Base-by-base conservation (phyloP, 768 basidiomycete genomes). In the Termitomyces eurrhizus region DNA sequence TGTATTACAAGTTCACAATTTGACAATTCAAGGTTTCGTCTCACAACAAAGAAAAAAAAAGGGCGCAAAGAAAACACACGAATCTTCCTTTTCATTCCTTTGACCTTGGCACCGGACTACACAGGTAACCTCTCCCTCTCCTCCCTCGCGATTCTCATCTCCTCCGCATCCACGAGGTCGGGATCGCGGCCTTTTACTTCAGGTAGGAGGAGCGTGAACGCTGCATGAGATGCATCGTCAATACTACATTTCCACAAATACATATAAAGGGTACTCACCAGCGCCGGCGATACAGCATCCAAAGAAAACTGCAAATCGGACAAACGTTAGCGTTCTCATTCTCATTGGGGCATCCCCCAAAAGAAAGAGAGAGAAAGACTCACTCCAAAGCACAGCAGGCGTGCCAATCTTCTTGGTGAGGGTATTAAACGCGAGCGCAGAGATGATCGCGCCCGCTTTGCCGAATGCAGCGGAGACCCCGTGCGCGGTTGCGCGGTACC, bases 361-460 rank as follows among this genome's bases (percentile, higher is more conserved):
- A 24, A 5, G 14, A 14, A n/a, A 18, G n/a, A 11, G 16, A 33
- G 14, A 11, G 1, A 2, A 7, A 80, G 64, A n/a, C 60, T 61
- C 64, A 90, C 88, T 90, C 88, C 90, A 91, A 7, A 92, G 78
- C 8, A 87, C 81, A 50, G 71, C 73, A 0, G 86, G 81, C 8
- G 86, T 88, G 18, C 90, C 90, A 61, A 90, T 82, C n/a, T 74
- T 68, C 48, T 79, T 66, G 26, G 78, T 81, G 35, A 91, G 77
- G 1, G 79, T 75, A 72, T 89, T 90, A 77, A 92, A 91, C 2
- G 78, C 88, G 46, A 91, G 81, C 1, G 87, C 85, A 12, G 87
- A 85, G 64, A 91, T 80, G 77, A 93, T 90, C 0, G 90, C 91
- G 56, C 90, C 91, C 0, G 75, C 77, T 69, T 93, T 92, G 21